A percentile compares a stretch with the other conserved stretches of the same genome.
Evolutionary conservation across 2,329 filamentous ascomycete genomes (phyloP).

Genomic region (Cytospora paraplurivora): DNA sequence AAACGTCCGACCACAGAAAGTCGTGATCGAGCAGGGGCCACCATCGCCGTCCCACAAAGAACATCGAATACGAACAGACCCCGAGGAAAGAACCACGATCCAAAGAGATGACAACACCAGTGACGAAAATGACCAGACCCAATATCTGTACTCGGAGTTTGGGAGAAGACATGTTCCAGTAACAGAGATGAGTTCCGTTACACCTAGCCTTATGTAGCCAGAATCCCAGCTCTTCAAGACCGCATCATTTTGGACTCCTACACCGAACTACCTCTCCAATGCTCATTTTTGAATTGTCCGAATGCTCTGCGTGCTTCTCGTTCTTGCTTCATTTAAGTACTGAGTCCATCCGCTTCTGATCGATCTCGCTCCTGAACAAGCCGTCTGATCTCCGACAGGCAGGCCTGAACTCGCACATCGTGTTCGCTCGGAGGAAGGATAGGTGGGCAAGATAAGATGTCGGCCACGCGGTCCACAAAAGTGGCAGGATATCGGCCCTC

Average conservation of each 20-base stretch:
- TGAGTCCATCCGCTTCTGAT: neutral
- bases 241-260: conserved; percentile 25
- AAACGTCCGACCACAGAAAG: neutral
- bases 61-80: conserved; percentile 9
- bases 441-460: conserved; percentile 20
- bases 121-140: neutral
- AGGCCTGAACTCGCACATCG: conserved; percentile 17
- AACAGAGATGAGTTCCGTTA: conserved; percentile 10
- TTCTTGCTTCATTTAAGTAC: neutral
- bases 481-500: conserved; percentile 10
- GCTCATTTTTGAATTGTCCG: conserved; percentile 4
- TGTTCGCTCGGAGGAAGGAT: conserved; percentile 11
- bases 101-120: neutral
- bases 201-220: conserved; percentile 9
- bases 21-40: conserved; percentile 20
- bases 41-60: conserved; percentile 14
- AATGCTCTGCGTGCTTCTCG: neutral
- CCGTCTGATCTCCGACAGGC: conserved; percentile 17
- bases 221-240: conserved; percentile 21
- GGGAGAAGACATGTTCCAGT: neutral
- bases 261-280: conserved; percentile 7
- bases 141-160: conserved; percentile 1
- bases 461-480: conserved; percentile 19
- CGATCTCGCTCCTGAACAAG: neutral
- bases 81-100: conserved; percentile 1